Conservation (phyloP, 495 filamentous ascomycete species). For the Hypoxylon subgilvum region DNA sequence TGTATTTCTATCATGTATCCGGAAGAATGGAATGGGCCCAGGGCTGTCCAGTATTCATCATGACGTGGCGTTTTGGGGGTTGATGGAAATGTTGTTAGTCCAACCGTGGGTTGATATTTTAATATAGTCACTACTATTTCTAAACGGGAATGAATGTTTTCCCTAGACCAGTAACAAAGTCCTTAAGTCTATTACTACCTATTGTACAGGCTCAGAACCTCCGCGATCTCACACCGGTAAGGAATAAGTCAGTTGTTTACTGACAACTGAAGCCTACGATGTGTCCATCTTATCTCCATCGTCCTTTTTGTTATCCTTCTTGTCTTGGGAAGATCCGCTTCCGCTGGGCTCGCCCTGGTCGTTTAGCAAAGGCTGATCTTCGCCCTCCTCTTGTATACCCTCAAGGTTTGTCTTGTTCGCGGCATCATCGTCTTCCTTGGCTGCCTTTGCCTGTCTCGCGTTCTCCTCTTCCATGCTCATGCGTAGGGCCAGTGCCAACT, state of each 20-base stretch:
- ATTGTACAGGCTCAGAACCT: slow-evolving; percentile 38
- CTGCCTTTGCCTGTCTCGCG: slow-evolving; percentile 83
- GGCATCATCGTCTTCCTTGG: slow-evolving; percentile 72
- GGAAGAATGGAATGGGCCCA: background rate
- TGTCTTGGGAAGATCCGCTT: slow-evolving; percentile 51
- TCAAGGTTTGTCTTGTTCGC: slow-evolving; percentile 75
- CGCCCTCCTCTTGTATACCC: slow-evolving; percentile 82
- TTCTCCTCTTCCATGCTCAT: slow-evolving; percentile 99
- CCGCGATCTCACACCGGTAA: slow-evolving; percentile 27
- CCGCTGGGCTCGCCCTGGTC: slow-evolving; percentile 72
- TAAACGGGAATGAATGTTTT: slow-evolving; percentile 15
- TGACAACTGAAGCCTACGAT: slow-evolving; percentile 54
- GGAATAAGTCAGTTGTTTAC: background rate
- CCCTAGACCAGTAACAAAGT: slow-evolving; percentile 14
- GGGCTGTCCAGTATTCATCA: slow-evolving; percentile 20
- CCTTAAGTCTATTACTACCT: slow-evolving; percentile 34
- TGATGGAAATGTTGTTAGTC: slow-evolving; percentile 4
- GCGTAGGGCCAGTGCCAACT: slow-evolving; percentile 90
- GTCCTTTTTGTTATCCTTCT: slow-evolving; percentile 69
- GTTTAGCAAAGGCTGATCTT: slow-evolving; percentile 67
- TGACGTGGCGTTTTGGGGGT: slow-evolving; percentile 43
- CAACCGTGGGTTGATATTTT: slow-evolving; percentile 6
- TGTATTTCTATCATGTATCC: slow-evolving; percentile 1
- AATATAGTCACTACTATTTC: slow-evolving; percentile 10
- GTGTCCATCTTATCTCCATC: slow-evolving; percentile 89